Percentiles rank a stretch among this genome's conserved stretches.
These are phyloP conservation scores for Chaetomiaceae sp. DNA, from an alignment of 2,329 filamentous ascomycete genomes.

Conservation along the genomic window DNA sequence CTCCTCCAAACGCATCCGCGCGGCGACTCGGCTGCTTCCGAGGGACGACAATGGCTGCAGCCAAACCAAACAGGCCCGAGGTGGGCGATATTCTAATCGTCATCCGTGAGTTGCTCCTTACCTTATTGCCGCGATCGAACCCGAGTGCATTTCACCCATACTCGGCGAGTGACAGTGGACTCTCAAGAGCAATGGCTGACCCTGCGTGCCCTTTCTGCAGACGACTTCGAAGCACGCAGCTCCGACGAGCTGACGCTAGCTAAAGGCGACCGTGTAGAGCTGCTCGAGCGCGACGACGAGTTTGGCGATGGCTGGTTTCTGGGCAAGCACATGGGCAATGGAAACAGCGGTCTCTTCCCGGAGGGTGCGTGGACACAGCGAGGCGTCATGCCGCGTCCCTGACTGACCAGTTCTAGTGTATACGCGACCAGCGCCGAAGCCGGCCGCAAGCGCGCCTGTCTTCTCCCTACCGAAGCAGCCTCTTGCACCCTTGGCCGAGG, in stretches of 20 bases:
- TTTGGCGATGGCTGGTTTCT: slow-evolving; percentile 87
- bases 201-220: slow-evolving; percentile 39
- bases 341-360: slow-evolving; percentile 73
- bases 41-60: slow-evolving; percentile 22
- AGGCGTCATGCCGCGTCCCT: background rate
- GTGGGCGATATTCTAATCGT: slow-evolving; percentile 65
- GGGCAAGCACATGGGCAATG: slow-evolving; percentile 68
- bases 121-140: background rate
- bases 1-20: slow-evolving; percentile 16
- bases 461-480: slow-evolving; percentile 25
- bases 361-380: slow-evolving; percentile 56
- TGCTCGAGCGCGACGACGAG: slow-evolving; percentile 81
- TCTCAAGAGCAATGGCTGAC: slow-evolving; percentile 17
- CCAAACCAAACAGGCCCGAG: slow-evolving; percentile 43
- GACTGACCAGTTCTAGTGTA: slow-evolving; percentile 28
- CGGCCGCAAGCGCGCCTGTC: slow-evolving; percentile 6
- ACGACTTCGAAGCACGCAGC: slow-evolving; percentile 88
- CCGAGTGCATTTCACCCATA: background rate
- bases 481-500: slow-evolving; percentile 29
- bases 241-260: slow-evolving; percentile 86
- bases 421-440: slow-evolving; percentile 23
- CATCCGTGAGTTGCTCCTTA: slow-evolving; percentile 57
- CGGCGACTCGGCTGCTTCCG: slow-evolving; percentile 13
- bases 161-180: background rate
- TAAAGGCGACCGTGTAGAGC: slow-evolving; percentile 78